phyloP scores from a whole-genome alignment of 371 early-diverging fungal species.

The Actinomucor elegans region DNA sequence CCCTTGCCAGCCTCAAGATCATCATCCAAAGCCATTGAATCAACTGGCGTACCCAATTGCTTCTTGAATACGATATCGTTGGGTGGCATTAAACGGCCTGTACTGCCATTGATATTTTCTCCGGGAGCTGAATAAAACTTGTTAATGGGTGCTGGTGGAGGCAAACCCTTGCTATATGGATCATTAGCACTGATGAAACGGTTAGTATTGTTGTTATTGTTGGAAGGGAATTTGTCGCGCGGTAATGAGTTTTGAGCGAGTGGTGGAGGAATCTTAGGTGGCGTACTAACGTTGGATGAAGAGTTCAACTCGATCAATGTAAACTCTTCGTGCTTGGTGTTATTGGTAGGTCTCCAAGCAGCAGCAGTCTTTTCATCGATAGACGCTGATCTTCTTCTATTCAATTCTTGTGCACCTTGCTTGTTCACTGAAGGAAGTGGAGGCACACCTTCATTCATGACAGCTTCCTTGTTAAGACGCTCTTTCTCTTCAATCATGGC shows the following conservation, averaged over 20 bases:
- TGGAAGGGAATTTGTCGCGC: conserved; percentile 6
- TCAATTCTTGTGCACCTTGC: conserved; percentile 4
- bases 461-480: conserved; percentile 13
- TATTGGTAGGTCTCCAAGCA: conserved; percentile 11
- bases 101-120: conserved; percentile 13
- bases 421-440: conserved; percentile 3
- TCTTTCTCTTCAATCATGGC: conserved; percentile 39
- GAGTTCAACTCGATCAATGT: conserved; percentile 16
- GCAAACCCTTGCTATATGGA: not conserved
- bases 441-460: conserved; percentile 8
- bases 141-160: conserved; percentile 3
- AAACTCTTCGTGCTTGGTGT: conserved; percentile 12
- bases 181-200: conserved; percentile 3
- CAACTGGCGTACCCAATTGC: conserved; percentile 13
- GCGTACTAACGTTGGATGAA: not conserved
- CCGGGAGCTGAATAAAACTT: conserved; percentile 16
- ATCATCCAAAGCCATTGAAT: conserved; percentile 13
- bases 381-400: conserved; percentile 8
- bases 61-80: conserved; percentile 14
- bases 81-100: conserved; percentile 10
- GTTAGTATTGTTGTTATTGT: conserved; percentile 5
- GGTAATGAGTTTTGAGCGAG: conserved; percentile 2
- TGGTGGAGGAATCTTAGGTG: not conserved
- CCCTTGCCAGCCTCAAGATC: conserved; percentile 5
- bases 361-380: conserved; percentile 18